Evolutionary conservation across 257 asterid genomes (phyloP), one percentile per base, ranked within the genome.

Genomic region (Osmanthus fragrans): DNA sequence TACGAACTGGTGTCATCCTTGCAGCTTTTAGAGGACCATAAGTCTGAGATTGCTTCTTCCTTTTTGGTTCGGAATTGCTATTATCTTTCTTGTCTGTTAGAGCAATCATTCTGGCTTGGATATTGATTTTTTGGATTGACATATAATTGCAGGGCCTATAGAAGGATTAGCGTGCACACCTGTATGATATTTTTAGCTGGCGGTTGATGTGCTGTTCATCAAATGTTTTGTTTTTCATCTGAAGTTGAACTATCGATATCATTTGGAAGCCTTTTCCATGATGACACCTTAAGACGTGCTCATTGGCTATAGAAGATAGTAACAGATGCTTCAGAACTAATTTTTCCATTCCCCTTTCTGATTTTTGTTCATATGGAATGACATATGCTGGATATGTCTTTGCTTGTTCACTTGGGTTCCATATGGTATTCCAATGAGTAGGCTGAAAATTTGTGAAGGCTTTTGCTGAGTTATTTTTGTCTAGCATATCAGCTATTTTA

Each of bases 181-280:
- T 91, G 81, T 90, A 85, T 92, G 92, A 93, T 93, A 87, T 86
- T 90, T 85, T 86, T 92, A 88, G 94, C 97, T 89, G 99, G 98
- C 92, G 99, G 96, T 92, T 96, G 98, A 96, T 96, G 89, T 90
- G 97, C 97, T 96, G 97, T 96, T 90, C 97, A 87, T 86, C 91
- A 85, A 90, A 90, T 90, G 93, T 93, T 93, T 88, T 88, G 87
- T 92, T 92, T 92, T 92, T 80, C 95, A 84, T 92, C 93, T 94
- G 94, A 92, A 90, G 97, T 88, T 82, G 87, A 87, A 68, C 80
- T 80, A 63, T 80, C 83, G 79, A 76, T 82, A 36, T 81, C 77
- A 71, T 80, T 80, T 82, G 87, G 87, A 82, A 82, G 92, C 88
- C 87, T 90, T 88, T 89, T 83, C 89, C 88, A 80, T 88, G 95